Evolutionary conservation across 2,329 filamentous ascomycete genomes (phyloP), one percentile per base, ranked within the genome.

Genomic region (Apiospora hydei): DNA sequence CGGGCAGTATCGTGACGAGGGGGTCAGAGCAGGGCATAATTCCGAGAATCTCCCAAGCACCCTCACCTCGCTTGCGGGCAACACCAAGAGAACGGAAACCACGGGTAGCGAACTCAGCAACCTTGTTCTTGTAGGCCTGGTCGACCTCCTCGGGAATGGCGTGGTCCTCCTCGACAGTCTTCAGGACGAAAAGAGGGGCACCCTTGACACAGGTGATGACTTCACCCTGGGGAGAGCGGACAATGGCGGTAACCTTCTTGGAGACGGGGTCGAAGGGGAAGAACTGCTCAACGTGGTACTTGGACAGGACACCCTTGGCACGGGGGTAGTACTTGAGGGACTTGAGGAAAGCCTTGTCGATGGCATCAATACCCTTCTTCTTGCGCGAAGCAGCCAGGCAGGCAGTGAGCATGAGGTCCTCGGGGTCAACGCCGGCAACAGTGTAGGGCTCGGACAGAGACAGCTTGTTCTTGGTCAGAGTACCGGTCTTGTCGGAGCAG

Each of bases 1-100:
- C 94, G 93, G 79, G 92, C 94, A 77, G 95, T 97, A 81, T 97
- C 94, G 86, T 97, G 91, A 80, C 95, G 93, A 77, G 94, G 94
- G 95, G 95, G 83, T 97, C 94, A 78, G 92, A 94, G 89, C 94
- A 97, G 80, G 95, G 94, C 93, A 97, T 96, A 80, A 98, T 97
- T 79, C 94, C 94, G 77, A 98, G 91, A 78, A 98, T 95, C 83
- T 97, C 94, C 94, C 95, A 98, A 71, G 89, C 86, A 81, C 90
- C 89, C 83, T 93, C 90, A 81, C 90, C 93, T 82, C 93, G 92
- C 89, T 96, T 97, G 85, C 94, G 94, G 79, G 94, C 94, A 86
- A 97, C 93, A 88, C 94, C 94, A 69, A 98, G 93, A 73, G 95
- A 96, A 84, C 95, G 94, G 89, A 97, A 97, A 86, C 95, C 95